phyloP scores from a whole-genome alignment of 179 eudicot genomes.

The Patellifolia procumbens region DNA sequence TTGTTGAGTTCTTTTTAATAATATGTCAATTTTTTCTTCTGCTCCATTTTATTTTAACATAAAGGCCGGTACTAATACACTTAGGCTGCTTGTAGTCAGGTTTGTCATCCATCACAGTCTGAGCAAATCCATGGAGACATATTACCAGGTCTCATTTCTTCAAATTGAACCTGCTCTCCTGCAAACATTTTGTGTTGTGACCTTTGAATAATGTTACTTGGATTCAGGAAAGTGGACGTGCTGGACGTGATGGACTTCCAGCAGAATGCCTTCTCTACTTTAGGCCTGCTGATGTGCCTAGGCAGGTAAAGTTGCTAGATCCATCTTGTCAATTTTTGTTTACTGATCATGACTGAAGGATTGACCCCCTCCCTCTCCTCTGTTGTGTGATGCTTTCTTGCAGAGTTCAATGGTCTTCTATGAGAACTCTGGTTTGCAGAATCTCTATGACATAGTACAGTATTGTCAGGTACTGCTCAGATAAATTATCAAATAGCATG shows the following conservation, averaged over 20 bases:
- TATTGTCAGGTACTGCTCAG: constrained; percentile 68
- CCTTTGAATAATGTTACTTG: constrained; percentile 21
- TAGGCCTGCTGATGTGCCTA: constrained; percentile 92
- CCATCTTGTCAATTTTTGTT: constrained; percentile 12
- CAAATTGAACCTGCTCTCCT: constrained; percentile 11
- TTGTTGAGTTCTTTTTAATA: no score
- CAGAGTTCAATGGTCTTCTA: constrained; percentile 99
- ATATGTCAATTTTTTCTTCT: background rate
- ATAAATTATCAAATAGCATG: constrained; percentile 2
- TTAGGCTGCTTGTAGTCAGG: constrained; percentile 71
- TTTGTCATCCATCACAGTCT: constrained; percentile 91
- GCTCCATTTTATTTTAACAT: background rate
- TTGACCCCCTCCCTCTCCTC: background rate
- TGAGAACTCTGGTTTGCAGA: constrained; percentile 91
- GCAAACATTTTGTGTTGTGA: constrained; percentile 10
- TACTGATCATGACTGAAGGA: constrained; percentile 9
- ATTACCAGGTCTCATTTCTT: constrained; percentile 75
- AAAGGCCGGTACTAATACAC: constrained; percentile 21
- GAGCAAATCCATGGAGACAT: constrained; percentile 99
- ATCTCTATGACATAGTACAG: constrained; percentile 85
- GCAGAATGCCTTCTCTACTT: constrained; percentile 87
- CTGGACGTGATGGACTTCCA: constrained; percentile 99
- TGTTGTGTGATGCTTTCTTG: constrained; percentile 27
- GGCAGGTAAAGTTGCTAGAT: constrained; percentile 59
- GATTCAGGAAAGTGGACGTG: constrained; percentile 98